Evolutionary conservation across 2,329 filamentous ascomycete genomes (phyloP), one percentile per base, ranked within the genome.

Genomic region (Sporothrix variecibatus): DNA sequence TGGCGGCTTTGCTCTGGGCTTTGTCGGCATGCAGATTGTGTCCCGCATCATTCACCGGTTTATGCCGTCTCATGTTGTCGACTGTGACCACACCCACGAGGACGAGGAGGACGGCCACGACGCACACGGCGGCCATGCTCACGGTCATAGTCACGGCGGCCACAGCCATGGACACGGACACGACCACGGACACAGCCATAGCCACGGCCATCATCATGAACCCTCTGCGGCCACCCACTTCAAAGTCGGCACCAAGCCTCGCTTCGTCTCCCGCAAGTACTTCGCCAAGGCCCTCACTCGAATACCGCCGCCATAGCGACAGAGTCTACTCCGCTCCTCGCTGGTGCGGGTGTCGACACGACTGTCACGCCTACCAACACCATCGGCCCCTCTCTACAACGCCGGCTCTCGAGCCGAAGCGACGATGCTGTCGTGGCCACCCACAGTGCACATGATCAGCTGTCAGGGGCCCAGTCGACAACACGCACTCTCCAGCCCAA

Each of bases 61-160:
- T 77, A 90, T 95, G 80, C 93, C 93, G 7, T 93, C 93, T 23
- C 92, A 94, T 78, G 91, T 94, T 5, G 92, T 95, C 72, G 92
- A 93, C 80, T 96, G 93, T 82, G 92, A 94, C 76, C 92, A 94
- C 79, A 88, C 86, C 62, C 92, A 95, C 78, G 86, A 89, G 26
- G 83, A 86, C 75, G 79, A 78, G 4, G 76, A 76, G 34, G 81
- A 81, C 77, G 82, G 76, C 77, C 80, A 72, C 78, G 80, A 76
- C 67, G 77, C 23, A 79, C 3, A 46, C 46, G 38, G 56, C 62
- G 38, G n/a, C 20, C 31, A 64, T 34, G 60, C 9, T 11, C 31
- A 56, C n/a, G 23, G 20, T 2, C 62, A 67, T 38, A 7, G 56
- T 5, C 60, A 71, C 26, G 43, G 43, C 34, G 28, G 9, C n/a